Evolutionary conservation across 1,284 basidiomycete species (phyloP), one percentile per base, ranked within the genome.

Genomic region (Ustilago trichophora): DNA sequence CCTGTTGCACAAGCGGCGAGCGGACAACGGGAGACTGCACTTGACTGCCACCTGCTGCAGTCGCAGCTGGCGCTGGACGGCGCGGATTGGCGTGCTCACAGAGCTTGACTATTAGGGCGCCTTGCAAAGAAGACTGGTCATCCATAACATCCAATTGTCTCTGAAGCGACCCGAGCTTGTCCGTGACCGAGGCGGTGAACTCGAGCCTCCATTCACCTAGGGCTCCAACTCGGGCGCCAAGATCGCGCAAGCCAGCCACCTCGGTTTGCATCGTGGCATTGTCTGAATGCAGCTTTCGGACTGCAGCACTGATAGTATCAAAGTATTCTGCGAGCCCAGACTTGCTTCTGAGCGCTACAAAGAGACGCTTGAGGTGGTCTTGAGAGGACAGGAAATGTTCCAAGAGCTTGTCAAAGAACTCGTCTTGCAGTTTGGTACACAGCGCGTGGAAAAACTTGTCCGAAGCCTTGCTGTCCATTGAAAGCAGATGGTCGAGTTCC

Each of bases 1-100:
- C 24, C 11, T 45, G 34, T 19, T 44, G 42, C 8, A 18, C 16
- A 24, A 37, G 21, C 34, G 31, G 31, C 31, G 47, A 27, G 13
- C 31, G 54, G 8, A 38, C 15, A 3, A 27, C 42, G 9, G 46
- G 25, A 11, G 46, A 47, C 12, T 42, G 36, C 18, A 7, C 6
- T 1, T 16, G n/a, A 22, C 6, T 16, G 27, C 33, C 26, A n/a
- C 10, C 15, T 13, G 13, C n/a, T n/a, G n/a, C n/a, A n/a, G n/a
- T n/a, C n/a, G n/a, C n/a, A n/a, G n/a, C n/a, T n/a, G n/a, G n/a
- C n/a, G 37, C 15, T 10, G 42, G 29, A 12, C 43, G 58, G n/a
- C 54, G 59, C 10, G 65, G 65, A 33, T 69, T 63, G 24, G 54
- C 54, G 25, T 69, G 55, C 34, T 70, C 59, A n/a, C 32, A 11